phyloP scores from a whole-genome alignment of 2,329 filamentous ascomycete genomes.

The Septoria petroselini region DNA sequence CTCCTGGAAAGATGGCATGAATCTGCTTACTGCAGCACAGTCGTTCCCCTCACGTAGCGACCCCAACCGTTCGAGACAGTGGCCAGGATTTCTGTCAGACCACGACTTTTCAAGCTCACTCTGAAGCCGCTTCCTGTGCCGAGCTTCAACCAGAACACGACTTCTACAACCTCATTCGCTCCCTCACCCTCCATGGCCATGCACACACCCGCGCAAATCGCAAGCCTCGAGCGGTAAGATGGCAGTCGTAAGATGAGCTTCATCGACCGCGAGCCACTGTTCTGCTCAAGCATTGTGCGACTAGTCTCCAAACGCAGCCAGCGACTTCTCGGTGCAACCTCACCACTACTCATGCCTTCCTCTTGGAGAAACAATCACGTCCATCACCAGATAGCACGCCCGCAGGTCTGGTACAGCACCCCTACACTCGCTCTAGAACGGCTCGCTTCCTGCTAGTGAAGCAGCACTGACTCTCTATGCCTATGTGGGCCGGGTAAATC shows the following conservation, averaged over 20 bases:
- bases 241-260: conserved; percentile 17
- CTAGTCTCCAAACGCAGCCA: conserved; percentile 4
- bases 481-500: no score
- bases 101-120: background rate
- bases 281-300: conserved; percentile 12
- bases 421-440: conserved; percentile 2
- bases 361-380: conserved; percentile 7
- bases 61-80: no score
- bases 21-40: no score
- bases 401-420: conserved; percentile 1
- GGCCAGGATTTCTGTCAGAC: no score
- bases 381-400: conserved; percentile 12
- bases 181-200: background rate
- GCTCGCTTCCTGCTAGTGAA: background rate
- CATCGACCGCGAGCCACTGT: conserved; percentile 17
- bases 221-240: conserved; percentile 14
- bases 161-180: conserved; percentile 15
- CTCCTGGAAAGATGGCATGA: no score
- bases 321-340: conserved; percentile 11
- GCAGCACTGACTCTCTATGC: no score
- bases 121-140: background rate
- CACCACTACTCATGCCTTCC: conserved; percentile 12
- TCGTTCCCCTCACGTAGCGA: no score
- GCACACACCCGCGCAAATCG: conserved; percentile 4
- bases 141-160: background rate